These are phyloP conservation scores for Eustoma russellianum DNA, from an alignment of 257 asterid genomes.

Conservation along the genomic window DNA sequence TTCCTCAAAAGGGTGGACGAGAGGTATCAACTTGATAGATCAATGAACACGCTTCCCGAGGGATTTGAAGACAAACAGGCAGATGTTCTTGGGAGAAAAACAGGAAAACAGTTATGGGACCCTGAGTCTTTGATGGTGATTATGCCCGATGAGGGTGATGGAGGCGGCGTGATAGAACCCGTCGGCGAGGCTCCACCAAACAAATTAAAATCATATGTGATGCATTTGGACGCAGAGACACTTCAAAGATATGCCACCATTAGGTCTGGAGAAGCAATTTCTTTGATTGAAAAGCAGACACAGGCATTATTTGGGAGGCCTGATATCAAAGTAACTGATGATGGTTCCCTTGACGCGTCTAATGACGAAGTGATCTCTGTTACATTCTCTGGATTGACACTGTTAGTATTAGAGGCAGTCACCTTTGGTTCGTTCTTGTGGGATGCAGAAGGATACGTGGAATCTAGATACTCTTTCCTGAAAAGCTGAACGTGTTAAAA, in stretches of 20 bases:
- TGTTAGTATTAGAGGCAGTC: slow-evolving; percentile 85
- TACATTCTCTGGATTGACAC: slow-evolving; percentile 61
- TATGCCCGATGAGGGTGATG: slow-evolving; percentile 54
- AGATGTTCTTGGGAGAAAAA: slow-evolving; percentile 30
- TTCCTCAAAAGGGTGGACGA: slow-evolving; percentile 91
- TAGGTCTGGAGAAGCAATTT: slow-evolving; percentile 75
- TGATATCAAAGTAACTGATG: slow-evolving; percentile 53
- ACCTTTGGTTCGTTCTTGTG: slow-evolving; percentile 84
- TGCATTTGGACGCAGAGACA: slow-evolving; percentile 88
- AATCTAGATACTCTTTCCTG: slow-evolving; percentile 33
- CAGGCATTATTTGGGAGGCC: slow-evolving; percentile 88
- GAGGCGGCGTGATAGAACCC: slow-evolving; percentile 34
- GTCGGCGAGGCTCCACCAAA: slow-evolving; percentile 37
- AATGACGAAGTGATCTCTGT: slow-evolving; percentile 58
- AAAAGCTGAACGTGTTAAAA: too few species aligned
- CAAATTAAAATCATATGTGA: slow-evolving; percentile 69
- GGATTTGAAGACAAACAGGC: slow-evolving; percentile 37
- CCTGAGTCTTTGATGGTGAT: slow-evolving; percentile 66
- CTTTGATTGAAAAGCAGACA: slow-evolving; percentile 82
- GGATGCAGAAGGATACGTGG: slow-evolving; percentile 74
- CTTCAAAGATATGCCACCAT: slow-evolving; percentile 81
- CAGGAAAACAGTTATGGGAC: slow-evolving; percentile 69
- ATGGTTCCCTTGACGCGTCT: slow-evolving; percentile 58
- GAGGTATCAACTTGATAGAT: slow-evolving; percentile 82
- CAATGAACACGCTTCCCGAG: slow-evolving; percentile 86